Base-by-base conservation (phyloP, 176 grass and related monocot species). In the Ensete ventricosum region DNA sequence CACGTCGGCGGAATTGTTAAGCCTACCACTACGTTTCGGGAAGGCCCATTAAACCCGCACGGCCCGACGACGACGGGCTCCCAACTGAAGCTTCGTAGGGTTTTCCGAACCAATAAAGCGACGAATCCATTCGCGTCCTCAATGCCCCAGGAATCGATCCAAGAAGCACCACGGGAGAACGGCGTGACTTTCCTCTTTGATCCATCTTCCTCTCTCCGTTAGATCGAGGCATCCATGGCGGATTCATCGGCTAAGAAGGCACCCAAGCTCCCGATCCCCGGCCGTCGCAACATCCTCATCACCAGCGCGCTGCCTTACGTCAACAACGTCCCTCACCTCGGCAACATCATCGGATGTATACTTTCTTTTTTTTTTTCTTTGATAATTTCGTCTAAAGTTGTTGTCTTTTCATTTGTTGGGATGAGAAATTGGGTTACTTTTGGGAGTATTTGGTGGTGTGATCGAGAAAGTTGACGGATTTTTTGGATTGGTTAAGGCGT, bases 261-360 rank as follows among this genome's bases (percentile, higher is more conserved):
- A 1, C 69, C 69, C 55, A 90, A 81, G 82, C 85, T 90, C 55
- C 91, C 91, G 68, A 71, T 90, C 20, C 83, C 85, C 25, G 85
- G 88, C 27, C 91, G 85, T 62, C 88, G 88, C n/a, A 94, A 94
- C 67, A 72, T 94, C 78, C 83, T 94, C 29, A 88, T 94, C 83
- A 94, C 91, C 20, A 90, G 91, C 81, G 91, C 91, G 14, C 53
- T 94, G 64, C 91, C 91, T 16, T 94, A 94, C 55, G 88, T 90
- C 72, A 94, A 94, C 79, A 94, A 94, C 58, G 85, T 94, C 11
- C 88, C 88, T 55, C 91, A 94, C 76, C 91, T 94, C 12, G 91
- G 85, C 43, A 90, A 90, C 75, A 90, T 94, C 82, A 88, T 94
- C 78, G 88, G 91, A 73, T 94, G 91, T 94, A 80, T 82, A 11